Percentiles rank a stretch among this genome's conserved stretches.
Conservation (phyloP, 768 basidiomycete species). For the Butyriboletus loyo region DNA sequence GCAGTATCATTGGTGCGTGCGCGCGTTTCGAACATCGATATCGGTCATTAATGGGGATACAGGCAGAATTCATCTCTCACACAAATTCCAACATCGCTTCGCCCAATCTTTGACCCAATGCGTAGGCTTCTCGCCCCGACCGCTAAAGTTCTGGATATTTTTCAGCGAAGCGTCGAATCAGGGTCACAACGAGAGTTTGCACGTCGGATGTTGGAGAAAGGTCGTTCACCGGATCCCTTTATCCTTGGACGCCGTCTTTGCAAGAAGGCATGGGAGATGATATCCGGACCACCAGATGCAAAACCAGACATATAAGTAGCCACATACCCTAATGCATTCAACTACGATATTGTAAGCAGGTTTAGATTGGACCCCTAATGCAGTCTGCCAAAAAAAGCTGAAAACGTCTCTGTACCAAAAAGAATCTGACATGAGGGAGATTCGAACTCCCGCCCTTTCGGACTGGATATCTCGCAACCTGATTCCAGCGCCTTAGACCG, state of each 20-base stretch:
- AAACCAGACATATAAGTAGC: conserved; percentile 22
- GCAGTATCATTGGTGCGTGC: conserved; percentile 36
- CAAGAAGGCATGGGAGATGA: conserved; percentile 39
- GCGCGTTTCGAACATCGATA: conserved; percentile 16
- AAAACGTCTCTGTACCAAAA: background rate
- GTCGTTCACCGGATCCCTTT: conserved; percentile 58
- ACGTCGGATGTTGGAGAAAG: conserved; percentile 59
- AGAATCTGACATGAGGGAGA: conserved; percentile 30
- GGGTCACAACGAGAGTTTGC: conserved; percentile 62
- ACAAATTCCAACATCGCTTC: conserved; percentile 54
- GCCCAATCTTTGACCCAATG: conserved; percentile 52
- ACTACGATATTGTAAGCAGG: conserved; percentile 4
- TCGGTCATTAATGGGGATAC: background rate
- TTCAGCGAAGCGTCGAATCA: conserved; percentile 50
- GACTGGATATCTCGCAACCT: conserved; percentile 33
- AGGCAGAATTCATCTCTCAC: conserved; percentile 55
- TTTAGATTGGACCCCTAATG: conserved; percentile 1
- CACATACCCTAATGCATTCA: conserved; percentile 21
- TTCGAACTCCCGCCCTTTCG: conserved; percentile 36
- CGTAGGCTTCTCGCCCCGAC: conserved; percentile 58
- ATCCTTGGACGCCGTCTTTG: conserved; percentile 39
- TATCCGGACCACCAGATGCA: conserved; percentile 30
- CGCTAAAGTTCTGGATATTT: conserved; percentile 45
- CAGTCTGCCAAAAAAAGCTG: background rate
- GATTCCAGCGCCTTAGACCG: conserved; percentile 60